Base-by-base conservation (phyloP, 495 filamentous ascomycete genomes). In the Aspergillus ostianus region DNA sequence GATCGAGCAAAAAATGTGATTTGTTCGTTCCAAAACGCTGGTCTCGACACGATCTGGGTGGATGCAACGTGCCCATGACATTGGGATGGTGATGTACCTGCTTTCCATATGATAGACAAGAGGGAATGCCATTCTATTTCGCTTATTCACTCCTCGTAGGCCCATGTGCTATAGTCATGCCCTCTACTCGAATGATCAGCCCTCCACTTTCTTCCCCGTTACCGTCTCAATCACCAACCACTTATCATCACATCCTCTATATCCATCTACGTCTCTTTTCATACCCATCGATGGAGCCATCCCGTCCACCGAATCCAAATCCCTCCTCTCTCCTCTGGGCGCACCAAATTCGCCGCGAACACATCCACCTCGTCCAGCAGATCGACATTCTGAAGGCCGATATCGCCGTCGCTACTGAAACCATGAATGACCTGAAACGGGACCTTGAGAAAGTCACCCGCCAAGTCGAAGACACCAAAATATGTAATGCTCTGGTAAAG, bases 1-100 rank as follows among this genome's bases (percentile, higher is more conserved):
- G 73, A 65, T 64, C 60, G 76, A 65, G 74, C 73, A 66, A 72
- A 64, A 77, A 77, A 77, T 75, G 66, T 75, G 72, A 73, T 68
- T 73, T 69, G 64, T 73, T 75, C 70, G 64, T 69, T 66, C 67
- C 58, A 71, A 58, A 57, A 59, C 57, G 45, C 60, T 64, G 63
- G 64, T 29, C 7, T 27, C 21, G 19, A 21, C 6, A 32, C 27
- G 47, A 10, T n/a, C 6, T 20, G 64, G 62, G 65, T 54, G 62
- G 65, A 65, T 63, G 53, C 57, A 64, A 41, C 15, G 36, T 63
- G 64, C 55, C 59, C 50, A 62, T 64, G 66, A 68, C 62, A 58
- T 63, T 58, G 63, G 67, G 64, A 46, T 70, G 70, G 70, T 68
- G 67, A 59, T 71, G 64, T 71, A 66, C 67, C 67, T 67, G 54